A percentile compares a stretch with the other conserved stretches of the same genome.
Conservation (phyloP, 2,329 filamentous ascomycete genomes). For the Bisporella sp. region DNA sequence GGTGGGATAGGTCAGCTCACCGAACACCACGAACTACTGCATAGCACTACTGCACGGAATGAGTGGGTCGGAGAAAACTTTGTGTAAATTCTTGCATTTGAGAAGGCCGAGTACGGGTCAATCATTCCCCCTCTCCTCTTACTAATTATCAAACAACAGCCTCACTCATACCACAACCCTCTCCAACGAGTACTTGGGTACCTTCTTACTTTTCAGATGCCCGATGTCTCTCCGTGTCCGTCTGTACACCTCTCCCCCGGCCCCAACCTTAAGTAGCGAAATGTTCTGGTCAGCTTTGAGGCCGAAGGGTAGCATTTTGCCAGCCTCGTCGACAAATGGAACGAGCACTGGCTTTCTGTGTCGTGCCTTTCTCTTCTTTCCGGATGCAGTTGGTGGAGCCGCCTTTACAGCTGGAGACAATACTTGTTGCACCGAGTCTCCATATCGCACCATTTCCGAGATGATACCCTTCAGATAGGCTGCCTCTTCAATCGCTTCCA, state of each 20-base stretch:
- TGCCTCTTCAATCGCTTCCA: constrained; percentile 66
- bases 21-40: too few species aligned
- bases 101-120: too few species aligned
- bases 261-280: constrained; percentile 51
- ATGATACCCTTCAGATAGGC: constrained; percentile 57
- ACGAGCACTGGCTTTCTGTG: constrained; percentile 36
- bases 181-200: constrained; percentile 79
- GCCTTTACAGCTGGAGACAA: not conserved
- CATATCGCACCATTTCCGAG: constrained; percentile 59
- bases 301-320: constrained; percentile 60
- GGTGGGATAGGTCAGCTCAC: too few species aligned
- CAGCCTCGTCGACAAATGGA: constrained; percentile 37
- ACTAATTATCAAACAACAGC: too few species aligned
- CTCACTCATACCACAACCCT: constrained; percentile 55
- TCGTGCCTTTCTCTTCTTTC: constrained; percentile 24
- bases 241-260: constrained; percentile 62
- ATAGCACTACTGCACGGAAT: too few species aligned
- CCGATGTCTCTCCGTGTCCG: constrained; percentile 69
- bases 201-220: constrained; percentile 69
- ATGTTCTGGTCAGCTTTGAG: constrained; percentile 52
- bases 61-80: too few species aligned
- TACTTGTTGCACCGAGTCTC: constrained; percentile 27
- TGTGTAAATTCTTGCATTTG: too few species aligned
- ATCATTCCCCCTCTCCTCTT: too few species aligned
- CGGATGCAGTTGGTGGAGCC: constrained; percentile 1